Evolutionary conservation across 2,329 filamentous ascomycete genomes (phyloP).

Genomic region (Diplodia intermedia): DNA sequence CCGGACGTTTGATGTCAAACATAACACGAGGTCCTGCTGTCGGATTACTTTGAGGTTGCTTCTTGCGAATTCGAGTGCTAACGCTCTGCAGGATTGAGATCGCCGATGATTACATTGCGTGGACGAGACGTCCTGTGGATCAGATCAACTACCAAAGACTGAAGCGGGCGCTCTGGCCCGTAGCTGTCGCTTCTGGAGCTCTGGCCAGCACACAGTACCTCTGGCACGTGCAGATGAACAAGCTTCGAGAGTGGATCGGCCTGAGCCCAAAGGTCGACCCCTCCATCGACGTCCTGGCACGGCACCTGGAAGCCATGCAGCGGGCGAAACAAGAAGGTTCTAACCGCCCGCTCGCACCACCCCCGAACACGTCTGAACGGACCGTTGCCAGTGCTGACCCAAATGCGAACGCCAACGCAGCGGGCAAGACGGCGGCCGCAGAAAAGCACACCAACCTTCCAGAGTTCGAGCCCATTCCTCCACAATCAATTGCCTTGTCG

Average conservation of each 20-base stretch:
- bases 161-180: conserved; percentile 48
- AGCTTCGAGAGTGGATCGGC: conserved; percentile 47
- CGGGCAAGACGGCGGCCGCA: conserved; percentile 11
- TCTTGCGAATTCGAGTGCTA: conserved; percentile 41
- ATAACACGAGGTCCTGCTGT: neutral
- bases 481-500: conserved; percentile 30
- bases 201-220: conserved; percentile 47
- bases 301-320: conserved; percentile 29
- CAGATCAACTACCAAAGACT: conserved; percentile 48
- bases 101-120: conserved; percentile 49
- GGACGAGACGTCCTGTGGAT: conserved; percentile 45
- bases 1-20: neutral
- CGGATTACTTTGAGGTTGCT: neutral
- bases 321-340: conserved; percentile 24
- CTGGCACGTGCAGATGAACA: conserved; percentile 45
- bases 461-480: conserved; percentile 27
- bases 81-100: conserved; percentile 40
- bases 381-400: conserved; percentile 7
- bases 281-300: conserved; percentile 4
- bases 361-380: conserved; percentile 12
- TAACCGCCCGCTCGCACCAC: conserved; percentile 26
- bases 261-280: conserved; percentile 39
- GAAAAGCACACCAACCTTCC: conserved; percentile 32
- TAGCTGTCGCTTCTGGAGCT: conserved; percentile 44
- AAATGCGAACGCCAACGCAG: conserved; percentile 12